Conservation (phyloP, 352 stramenopile genomes). For the Thalassiosira exigua region DNA sequence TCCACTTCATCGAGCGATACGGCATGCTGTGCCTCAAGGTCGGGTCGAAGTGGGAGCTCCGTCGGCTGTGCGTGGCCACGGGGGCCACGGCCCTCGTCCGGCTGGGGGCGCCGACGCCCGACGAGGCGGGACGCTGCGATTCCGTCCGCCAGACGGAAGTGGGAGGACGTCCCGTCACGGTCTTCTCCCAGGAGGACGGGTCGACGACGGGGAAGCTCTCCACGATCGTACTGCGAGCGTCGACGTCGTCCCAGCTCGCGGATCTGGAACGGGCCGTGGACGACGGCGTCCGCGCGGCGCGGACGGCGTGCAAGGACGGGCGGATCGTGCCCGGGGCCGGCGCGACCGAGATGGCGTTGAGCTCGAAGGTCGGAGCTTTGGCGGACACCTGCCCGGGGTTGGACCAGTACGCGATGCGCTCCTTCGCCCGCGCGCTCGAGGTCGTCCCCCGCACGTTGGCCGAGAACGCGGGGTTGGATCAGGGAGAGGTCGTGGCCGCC, state of each 20-base stretch:
- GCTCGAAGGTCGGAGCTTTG: constrained; percentile 92
- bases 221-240: constrained; percentile 92
- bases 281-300: constrained; percentile 97
- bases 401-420: constrained; percentile 99
- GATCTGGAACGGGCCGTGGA: constrained; percentile 98
- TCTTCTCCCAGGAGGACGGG: constrained; percentile 92
- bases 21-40: constrained; percentile 97
- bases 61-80: constrained; percentile 95
- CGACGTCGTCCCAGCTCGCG: constrained; percentile 96
- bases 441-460: constrained; percentile 96
- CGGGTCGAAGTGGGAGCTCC: constrained; percentile 98
- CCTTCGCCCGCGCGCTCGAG: constrained; percentile 98
- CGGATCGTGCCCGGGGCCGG: constrained; percentile 94
- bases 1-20: constrained; percentile 99
- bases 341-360: constrained; percentile 96
- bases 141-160: constrained; percentile 94
- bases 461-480: constrained; percentile 97
- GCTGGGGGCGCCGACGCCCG: constrained; percentile 94
- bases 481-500: constrained; percentile 90
- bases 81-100: constrained; percentile 96
- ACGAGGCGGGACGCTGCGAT: constrained; percentile 97
- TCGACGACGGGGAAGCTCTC: constrained; percentile 93
- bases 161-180: constrained; percentile 94
- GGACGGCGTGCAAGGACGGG: constrained; percentile 92
- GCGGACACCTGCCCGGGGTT: constrained; percentile 95